Base-by-base conservation (phyloP, 352 stramenopile genomes). In the Pythium aristosporum region DNA sequence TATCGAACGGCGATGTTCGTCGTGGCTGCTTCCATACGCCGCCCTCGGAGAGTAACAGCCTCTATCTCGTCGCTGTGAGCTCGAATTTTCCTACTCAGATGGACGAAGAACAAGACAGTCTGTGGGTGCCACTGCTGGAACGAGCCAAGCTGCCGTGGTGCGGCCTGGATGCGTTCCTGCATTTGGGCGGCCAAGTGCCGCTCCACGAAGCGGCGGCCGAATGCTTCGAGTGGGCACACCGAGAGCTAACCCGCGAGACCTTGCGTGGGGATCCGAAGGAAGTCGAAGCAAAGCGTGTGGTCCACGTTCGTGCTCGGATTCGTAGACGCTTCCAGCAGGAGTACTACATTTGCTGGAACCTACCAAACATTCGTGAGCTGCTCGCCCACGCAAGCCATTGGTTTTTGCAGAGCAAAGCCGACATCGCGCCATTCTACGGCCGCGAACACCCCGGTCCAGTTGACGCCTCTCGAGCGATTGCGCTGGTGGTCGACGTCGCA, bases 131-230 rank as follows among this genome's bases (percentile, higher is more conserved):
- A 0, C 74, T 92, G 12, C 58, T 73, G 28, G 67, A 85, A 13
- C 72, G 81, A 4, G 68, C 83, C 12, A 68, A 76, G 53, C 55
- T 81, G 0, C 80, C 82, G 5, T 94, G 82, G 82, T 85, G 79
- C 44, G 79, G 82, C 10, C 70, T 94, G 15, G 82, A 94, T 49
- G 75, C 79, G n/a, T 67, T 92, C 16, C 52, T 92, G 3, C 82
- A 94, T 53, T 50, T 92, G 42, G 82, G 85, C 16, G 85, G 85
- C 4, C 85, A 94, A 72, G 82, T 91, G 0, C 79, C 80, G 3
- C 76, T 94, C 39, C 85, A 92, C 42, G 77, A 91, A 66, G 79
- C 81, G 34, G 76, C 77, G 3, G 53, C 83, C 2, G 77, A 92
- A 21, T 92, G 81, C 34, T 75, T 87, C 15, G 61, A 82, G 12